Base-by-base conservation (phyloP, 2,329 filamentous ascomycete species). In the Colletotrichum musicola region DNA sequence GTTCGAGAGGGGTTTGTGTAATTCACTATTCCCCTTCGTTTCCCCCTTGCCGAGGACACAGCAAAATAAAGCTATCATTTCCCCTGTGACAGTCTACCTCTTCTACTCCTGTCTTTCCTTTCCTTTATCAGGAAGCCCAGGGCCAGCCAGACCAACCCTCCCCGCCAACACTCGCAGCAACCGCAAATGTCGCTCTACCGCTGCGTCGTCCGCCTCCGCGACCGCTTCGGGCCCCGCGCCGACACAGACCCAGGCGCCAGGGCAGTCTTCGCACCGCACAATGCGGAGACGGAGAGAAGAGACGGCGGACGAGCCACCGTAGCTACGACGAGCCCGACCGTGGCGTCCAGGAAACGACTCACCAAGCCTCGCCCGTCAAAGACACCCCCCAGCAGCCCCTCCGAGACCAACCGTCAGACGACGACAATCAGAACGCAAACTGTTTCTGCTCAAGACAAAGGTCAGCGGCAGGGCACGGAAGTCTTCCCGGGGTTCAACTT, bases 191-290 rank as follows among this genome's bases (percentile, higher is more conserved):
- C 68, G 4, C 54, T 27, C 18, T 54, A 38, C 35, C 59, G 68
- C 44, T 58, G 35, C 18, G n/a, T 64, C 44, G 7, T 58, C 13
- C 68, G 68, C 10, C 64, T 70, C 27, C 60, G 60, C 55, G 68
- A 70, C 30, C 59, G 59, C 51, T 47, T 68, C 25, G 64, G 69
- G 42, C 44, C 47, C 44, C 58, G 50, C 44, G 59, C 69, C 35
- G 64, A 70, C 42, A 27, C 49, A 6, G 55, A 70, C 50, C 53
- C 44, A n/a, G 27, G 53, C 9, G 54, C 56, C 3, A 27, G 30
- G 18, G 42, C 35, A 14, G 64, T 27, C 6, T 70, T 63, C 20
- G 22, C 16, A 13, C 2, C 60, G n/a, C n/a, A 60, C 44, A 70
- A 70, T 25, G 42, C 30, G 7, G 30, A 35, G 50, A 61, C 2